Evolutionary conservation across 805 yeast genomes (phyloP), one percentile per base, ranked within the genome.

Genomic region (Monosporozyma servazzii): DNA sequence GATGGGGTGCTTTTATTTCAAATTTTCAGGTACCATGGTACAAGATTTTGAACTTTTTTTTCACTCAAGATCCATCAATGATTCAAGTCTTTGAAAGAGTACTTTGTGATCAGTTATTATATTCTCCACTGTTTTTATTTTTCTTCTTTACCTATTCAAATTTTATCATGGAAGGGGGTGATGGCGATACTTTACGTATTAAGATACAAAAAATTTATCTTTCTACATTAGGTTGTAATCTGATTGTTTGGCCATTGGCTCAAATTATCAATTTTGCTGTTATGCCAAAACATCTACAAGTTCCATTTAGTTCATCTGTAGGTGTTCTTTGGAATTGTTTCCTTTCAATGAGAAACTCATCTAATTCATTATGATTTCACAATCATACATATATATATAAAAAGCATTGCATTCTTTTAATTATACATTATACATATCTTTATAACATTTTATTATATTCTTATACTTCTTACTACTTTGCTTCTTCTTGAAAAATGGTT

Each of bases 241-340:
- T 79, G 63, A 71, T 83, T 53, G 78, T 86, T n/a, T 86, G 95
- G 95, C 86, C 88, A 49, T 79, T 86, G 9, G 89, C 85, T 20
- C 95, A 86, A 59, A 81, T 86, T 55, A 71, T 86, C 56, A 86
- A 86, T 60, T 86, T 86, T 58, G 71, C 83, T 50, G 62, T 84
- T 2, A 77, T 86, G 67, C 91, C 91, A 1, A 74, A 80, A 53
- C 75, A 75, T 53, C 78, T 81, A 58, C 98, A 91, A 67, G 95
- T 91, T 5, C 96, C 97, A 0, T 91, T 93, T 65, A 83, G 95
- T 51, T 84, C 93, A 8, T 73, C 86, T 18, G 73, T 93, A 5
- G 91, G 96, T 29, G 95, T 91, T 18, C 71, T 91, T 37, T 91
- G 99, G 98, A 91, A 93, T 64, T 89, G 96, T 50, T 90, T 86